Evolutionary conservation across 2,329 filamentous ascomycete species (phyloP), one percentile per base, ranked within the genome.

Genomic region (Pyrenochaeta sp.): DNA sequence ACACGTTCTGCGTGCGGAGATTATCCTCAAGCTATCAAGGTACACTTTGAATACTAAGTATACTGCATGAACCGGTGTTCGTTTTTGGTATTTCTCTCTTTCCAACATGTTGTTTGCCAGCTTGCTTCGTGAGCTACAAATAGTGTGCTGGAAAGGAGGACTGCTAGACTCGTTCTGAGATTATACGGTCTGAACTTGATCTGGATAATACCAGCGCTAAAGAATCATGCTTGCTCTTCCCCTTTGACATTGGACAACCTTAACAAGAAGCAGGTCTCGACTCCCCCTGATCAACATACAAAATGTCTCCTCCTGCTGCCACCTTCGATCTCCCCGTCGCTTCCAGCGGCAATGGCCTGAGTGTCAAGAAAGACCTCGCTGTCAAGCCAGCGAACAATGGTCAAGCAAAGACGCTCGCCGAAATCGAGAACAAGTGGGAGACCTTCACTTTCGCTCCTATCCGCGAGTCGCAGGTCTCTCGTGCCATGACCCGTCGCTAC

Each of bases 191-290:
- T 80, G 77, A 90, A 93, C 89, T 93, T 93, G 89, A 93, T 92
- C 89, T 90, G 88, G 90, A 92, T 93, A 93, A 94, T 94, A 90
- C 90, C 88, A 91, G 91, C 91, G 91, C n/a, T n/a, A 91, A 94
- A 96, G 91, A 88, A 96, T 94, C 90, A 95, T 96, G 90, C 89
- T 82, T 55, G 81, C 77, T 77, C 74, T 55, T 71, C 63, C 69
- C 69, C 61, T 65, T 39, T 35, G 22, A 6, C 2, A 24, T 7
- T 21, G 48, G 60, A 60, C 53, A 61, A 19, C 32, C 61, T 65
- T 69, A 64, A 70, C 65, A 45, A 36, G 24, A 58, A 13, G 22
- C 46, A 71, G 67, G 55, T 58, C 63, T 65, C 60, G 54, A 48
- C 41, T 58, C 54, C 53, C 55, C 69, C 67, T 52, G 56, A 69